A percentile compares a stretch with the other conserved stretches of the same genome.
Evolutionary conservation across 2,329 filamentous ascomycete genomes (phyloP).

Genomic region (Thyridium curvatum): DNA sequence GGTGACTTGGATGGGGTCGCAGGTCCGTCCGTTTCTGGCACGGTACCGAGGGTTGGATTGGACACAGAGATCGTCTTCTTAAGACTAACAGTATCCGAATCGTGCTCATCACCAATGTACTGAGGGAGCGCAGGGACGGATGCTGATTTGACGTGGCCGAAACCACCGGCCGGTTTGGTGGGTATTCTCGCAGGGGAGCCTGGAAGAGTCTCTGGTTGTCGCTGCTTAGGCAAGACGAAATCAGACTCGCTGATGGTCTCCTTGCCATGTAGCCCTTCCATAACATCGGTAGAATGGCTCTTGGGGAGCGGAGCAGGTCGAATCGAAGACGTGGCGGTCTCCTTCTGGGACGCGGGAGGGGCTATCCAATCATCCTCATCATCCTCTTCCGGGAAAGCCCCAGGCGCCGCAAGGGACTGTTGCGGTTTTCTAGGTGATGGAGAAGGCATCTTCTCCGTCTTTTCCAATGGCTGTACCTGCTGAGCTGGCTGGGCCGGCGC

Average conservation of each 20-base stretch:
- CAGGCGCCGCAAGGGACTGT: conserved; percentile 36
- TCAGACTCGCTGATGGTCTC: conserved; percentile 40
- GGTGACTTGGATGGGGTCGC: conserved; percentile 51
- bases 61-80: conserved; percentile 59
- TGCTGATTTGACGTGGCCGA: conserved; percentile 53
- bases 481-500: conserved; percentile 15
- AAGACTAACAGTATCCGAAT: conserved; percentile 26
- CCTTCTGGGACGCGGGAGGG: conserved; percentile 34
- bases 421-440: conserved; percentile 26
- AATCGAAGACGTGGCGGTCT: conserved; percentile 26
- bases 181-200: conserved; percentile 29
- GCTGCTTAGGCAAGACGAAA: conserved; percentile 35
- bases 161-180: conserved; percentile 13
- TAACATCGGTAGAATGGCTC: conserved; percentile 54
- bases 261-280: conserved; percentile 49
- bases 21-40: conserved; percentile 30
- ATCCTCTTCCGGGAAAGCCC: conserved; percentile 54
- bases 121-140: conserved; percentile 51
- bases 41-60: conserved; percentile 46
- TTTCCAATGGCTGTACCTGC: conserved; percentile 18
- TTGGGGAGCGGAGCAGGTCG: conserved; percentile 50
- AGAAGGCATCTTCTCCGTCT: conserved; percentile 12
- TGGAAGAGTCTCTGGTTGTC: conserved; percentile 20
- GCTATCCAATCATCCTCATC: conserved; percentile 60
- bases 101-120: conserved; percentile 10